Evolutionary conservation across 345 rosid species (phyloP).

Genomic region (Salix arbutifolia): DNA sequence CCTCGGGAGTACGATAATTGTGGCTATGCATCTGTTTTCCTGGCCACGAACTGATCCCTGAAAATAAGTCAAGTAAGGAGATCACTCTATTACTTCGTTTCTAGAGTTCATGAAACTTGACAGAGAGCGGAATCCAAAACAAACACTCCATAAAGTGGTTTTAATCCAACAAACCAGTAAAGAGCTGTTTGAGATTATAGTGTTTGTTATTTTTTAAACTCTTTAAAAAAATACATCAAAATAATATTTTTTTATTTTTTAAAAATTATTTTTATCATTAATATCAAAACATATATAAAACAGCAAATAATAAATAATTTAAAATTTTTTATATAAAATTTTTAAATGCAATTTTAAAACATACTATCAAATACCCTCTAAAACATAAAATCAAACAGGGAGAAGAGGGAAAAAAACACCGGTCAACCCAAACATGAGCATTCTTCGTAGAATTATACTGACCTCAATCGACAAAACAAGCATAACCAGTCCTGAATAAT

Average conservation of each 20-base stretch:
- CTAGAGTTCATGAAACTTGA: not conserved
- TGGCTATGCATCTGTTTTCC: constrained; percentile 90
- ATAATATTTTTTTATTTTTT: too few relatives aligned
- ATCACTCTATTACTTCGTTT: not conserved
- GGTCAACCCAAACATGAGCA: not conserved
- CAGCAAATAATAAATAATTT: too few relatives aligned
- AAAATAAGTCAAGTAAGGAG: not conserved
- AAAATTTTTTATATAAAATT: too few relatives aligned
- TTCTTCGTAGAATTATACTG: not conserved
- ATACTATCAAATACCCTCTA: too few relatives aligned
- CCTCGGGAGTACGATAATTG: constrained; percentile 64
- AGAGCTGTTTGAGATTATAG: too few relatives aligned
- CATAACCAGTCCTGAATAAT: not conserved
- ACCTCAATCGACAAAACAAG: not conserved
- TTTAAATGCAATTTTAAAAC: too few relatives aligned
- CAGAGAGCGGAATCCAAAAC: not conserved
- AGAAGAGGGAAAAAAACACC: not conserved
- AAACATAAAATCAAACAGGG: too few relatives aligned
- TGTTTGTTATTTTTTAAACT: too few relatives aligned
- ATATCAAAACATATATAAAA: too few relatives aligned
- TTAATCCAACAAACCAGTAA: not conserved
- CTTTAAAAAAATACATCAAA: too few relatives aligned
- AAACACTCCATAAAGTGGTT: not conserved
- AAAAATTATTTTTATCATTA: too few relatives aligned
- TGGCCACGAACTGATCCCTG: constrained; percentile 78